Base-by-base conservation (phyloP, 108 stramenopile species). In the Pseudonitzschia pungens region DNA sequence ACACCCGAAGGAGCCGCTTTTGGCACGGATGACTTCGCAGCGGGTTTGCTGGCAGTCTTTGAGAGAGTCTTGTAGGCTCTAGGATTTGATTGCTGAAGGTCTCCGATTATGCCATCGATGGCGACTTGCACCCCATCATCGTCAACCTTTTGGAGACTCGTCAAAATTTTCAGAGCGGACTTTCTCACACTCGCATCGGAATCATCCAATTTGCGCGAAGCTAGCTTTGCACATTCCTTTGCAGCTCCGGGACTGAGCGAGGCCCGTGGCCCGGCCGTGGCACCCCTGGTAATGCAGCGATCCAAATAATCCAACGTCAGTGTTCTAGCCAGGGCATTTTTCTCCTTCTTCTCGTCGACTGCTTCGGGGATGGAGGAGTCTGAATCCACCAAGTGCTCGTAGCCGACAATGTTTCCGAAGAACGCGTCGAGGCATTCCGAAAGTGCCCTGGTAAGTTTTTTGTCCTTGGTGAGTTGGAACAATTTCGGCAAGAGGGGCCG, bases 351-450 rank as follows among this genome's bases (percentile, higher is more conserved):
- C 68, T 95, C 94, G 51, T 92, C 83, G 0, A 86, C 44, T 14
- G 84, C 83, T 18, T 78, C 84, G 31, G 85, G 80, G 27, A 92
- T 59, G 21, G 89, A 79, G 63, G 84, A 83, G 10, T 82, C 86
- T 22, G 69, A 57, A 44, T 93, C 95, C 3, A 96, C 70, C 43
- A 96, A 71, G 68, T 96, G 86, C 21, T 85, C 87, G 73, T 92
- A 89, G 15, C 87, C 68, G 28, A 96, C 65, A 4, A 91, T 84
- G 70, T 92, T 91, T 0, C 87, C 95, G 63, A 92, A 96, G 73
- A 89, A 80, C 29, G 87, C 69, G 62, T 93, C 92, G 2, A 96
- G 77, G 51, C 90, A 90, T 0, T 64, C 63, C 16, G 65, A 77
- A 1, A 80, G 82, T 12, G 84, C 70, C 51, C 83, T 87, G 11